Evolutionary conservation across 1,284 basidiomycete genomes (phyloP).

Genomic region (Sanghuangporus sanghuang): DNA sequence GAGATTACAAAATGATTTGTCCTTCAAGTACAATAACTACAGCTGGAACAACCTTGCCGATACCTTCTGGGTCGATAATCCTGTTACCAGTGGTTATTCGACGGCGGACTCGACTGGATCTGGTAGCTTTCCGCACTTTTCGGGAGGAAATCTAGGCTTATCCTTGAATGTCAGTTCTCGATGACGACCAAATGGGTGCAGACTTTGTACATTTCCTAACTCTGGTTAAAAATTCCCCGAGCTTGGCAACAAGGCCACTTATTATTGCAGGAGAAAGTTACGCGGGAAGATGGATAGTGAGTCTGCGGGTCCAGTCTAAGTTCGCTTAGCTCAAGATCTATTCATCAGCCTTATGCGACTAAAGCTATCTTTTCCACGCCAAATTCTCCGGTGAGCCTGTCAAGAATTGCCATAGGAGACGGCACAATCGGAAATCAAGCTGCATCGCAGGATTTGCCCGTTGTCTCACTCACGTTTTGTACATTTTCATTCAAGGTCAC

Average conservation of each 20-base stretch:
- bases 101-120: conserved; percentile 59
- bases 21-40: conserved; percentile 43
- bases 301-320: neutral
- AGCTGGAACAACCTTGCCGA: conserved; percentile 59
- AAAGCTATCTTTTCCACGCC: conserved; percentile 18
- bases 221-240: conserved; percentile 19
- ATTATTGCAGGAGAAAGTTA: conserved; percentile 19
- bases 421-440: conserved; percentile 13
- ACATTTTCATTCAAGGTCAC: no score
- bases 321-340: neutral
- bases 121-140: conserved; percentile 31
- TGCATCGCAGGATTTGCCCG: conserved; percentile 3
- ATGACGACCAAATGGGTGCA: conserved; percentile 24
- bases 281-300: conserved; percentile 16
- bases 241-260: conserved; percentile 16
- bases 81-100: conserved; percentile 60
- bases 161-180: conserved; percentile 13
- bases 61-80: conserved; percentile 69
- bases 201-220: conserved; percentile 25
- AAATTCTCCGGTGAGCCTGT: conserved; percentile 20
- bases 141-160: neutral
- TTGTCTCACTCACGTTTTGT: neutral
- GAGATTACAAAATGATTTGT: conserved; percentile 44
- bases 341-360: conserved; percentile 16
- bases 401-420: conserved; percentile 21